Conservation (phyloP, 495 filamentous ascomycete genomes). For the Penicillium verhagenii region DNA sequence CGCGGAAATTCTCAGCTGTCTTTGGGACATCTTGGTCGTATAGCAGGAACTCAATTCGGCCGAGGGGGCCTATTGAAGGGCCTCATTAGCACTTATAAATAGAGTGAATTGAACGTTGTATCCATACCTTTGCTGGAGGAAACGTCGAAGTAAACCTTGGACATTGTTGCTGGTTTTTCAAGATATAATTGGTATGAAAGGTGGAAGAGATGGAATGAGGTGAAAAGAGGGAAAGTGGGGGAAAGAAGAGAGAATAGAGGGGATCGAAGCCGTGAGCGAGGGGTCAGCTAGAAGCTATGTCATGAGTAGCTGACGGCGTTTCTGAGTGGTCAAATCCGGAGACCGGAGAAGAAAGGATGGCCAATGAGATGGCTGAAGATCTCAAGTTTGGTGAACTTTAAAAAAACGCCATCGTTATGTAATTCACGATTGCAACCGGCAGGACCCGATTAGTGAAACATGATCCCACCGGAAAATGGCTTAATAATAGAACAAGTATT, state of each 20-base stretch:
- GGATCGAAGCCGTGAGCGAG: not conserved
- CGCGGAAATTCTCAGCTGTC: conserved; percentile 87
- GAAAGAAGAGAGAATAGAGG: not conserved
- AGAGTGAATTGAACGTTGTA: too few relatives aligned
- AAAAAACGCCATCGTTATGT: not conserved
- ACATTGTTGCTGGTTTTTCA: not conserved
- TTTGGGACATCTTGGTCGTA: conserved; percentile 82
- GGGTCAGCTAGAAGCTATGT: not conserved
- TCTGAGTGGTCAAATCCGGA: not conserved
- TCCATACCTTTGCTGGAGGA: not conserved
- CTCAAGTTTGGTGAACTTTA: not conserved
- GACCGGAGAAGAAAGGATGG: not conserved
- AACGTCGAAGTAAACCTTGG: not conserved
- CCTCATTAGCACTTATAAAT: not conserved
- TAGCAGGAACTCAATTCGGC: conserved; percentile 76
- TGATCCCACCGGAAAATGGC: too few relatives aligned
- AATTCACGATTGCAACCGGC: not conserved
- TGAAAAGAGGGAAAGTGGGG: not conserved
- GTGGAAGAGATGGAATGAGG: not conserved
- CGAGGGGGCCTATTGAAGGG: not conserved
- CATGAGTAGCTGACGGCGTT: not conserved
- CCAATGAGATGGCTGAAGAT: not conserved
- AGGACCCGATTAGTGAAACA: too few relatives aligned
- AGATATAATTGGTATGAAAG: not conserved
- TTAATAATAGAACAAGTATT: not conserved